Conservation (phyloP, 331 rosid genomes). For the Cydonia oblonga region DNA sequence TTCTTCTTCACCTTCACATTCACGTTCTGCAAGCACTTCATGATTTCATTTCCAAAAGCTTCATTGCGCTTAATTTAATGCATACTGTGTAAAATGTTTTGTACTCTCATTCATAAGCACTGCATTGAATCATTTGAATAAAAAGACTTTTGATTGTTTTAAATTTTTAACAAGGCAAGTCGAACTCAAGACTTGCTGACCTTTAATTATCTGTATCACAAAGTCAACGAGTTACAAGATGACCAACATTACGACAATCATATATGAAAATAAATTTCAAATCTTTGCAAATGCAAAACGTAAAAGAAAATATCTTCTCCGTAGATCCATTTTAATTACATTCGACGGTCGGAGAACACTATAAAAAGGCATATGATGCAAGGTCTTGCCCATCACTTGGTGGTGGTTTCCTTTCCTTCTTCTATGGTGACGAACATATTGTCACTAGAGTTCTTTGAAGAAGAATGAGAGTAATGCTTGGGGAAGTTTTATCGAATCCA, state of each 20-base stretch:
- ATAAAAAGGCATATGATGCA: background rate
- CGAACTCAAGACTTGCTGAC: background rate
- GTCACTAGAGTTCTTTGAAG: background rate
- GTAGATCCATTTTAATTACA: background rate
- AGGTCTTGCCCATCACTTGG: background rate
- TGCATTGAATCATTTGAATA: background rate
- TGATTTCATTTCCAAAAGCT: background rate
- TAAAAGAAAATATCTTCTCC: background rate
- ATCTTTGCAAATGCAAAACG: background rate
- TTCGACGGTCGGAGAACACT: background rate
- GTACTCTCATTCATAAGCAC: background rate
- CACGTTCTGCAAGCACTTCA: background rate
- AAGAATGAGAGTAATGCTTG: background rate
- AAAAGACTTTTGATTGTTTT: background rate
- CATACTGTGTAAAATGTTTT: background rate
- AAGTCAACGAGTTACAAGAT: background rate
- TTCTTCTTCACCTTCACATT: slow-evolving; percentile 9
- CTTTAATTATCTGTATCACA: background rate
- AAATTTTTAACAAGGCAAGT: background rate
- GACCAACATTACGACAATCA: background rate
- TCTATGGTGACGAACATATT: background rate
- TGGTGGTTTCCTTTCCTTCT: background rate
- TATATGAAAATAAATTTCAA: background rate
- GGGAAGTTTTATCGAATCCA: background rate
- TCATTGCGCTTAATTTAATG: background rate